These are phyloP conservation scores for Coemansia sp. DNA, from an alignment of 192 early-diverging fungal genomes.

Conservation along the genomic window DNA sequence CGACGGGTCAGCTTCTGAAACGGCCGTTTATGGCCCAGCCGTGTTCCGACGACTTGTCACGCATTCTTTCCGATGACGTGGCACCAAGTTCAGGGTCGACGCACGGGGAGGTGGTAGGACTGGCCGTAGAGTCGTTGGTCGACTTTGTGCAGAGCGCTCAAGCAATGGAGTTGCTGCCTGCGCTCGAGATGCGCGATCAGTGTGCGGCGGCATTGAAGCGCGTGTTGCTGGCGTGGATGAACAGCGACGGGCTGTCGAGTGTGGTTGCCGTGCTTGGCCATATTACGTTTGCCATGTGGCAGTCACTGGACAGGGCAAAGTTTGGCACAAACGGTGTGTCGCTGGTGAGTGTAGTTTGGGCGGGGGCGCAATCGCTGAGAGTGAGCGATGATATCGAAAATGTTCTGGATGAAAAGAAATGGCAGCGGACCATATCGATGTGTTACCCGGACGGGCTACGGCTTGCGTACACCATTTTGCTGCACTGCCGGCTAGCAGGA, in stretches of 20 bases:
- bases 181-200: constrained; percentile 24
- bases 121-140: constrained; percentile 24
- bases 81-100: background rate
- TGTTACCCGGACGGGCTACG: constrained; percentile 23
- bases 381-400: background rate
- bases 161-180: constrained; percentile 3
- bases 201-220: constrained; percentile 21
- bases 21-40: constrained; percentile 26
- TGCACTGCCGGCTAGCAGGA: constrained; percentile 6
- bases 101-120: background rate
- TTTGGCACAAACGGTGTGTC: constrained; percentile 7
- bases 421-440: constrained; percentile 32
- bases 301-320: constrained; percentile 10
- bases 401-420: constrained; percentile 5
- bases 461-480: constrained; percentile 24
- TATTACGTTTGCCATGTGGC: constrained; percentile 25
- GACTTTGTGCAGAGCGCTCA: constrained; percentile 27
- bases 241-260: background rate
- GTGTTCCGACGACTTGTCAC: constrained; percentile 10
- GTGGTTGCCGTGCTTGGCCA: constrained; percentile 3
- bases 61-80: constrained; percentile 10
- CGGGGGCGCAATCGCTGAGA: constrained; percentile 16
- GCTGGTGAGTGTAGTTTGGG: constrained; percentile 24
- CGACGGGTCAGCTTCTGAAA: constrained; percentile 15
- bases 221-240: constrained; percentile 6